Percentiles rank a stretch among this genome's conserved stretches.
Evolutionary conservation across 1,284 basidiomycete species (phyloP).

Genomic region (Xerocomus minutiporus): DNA sequence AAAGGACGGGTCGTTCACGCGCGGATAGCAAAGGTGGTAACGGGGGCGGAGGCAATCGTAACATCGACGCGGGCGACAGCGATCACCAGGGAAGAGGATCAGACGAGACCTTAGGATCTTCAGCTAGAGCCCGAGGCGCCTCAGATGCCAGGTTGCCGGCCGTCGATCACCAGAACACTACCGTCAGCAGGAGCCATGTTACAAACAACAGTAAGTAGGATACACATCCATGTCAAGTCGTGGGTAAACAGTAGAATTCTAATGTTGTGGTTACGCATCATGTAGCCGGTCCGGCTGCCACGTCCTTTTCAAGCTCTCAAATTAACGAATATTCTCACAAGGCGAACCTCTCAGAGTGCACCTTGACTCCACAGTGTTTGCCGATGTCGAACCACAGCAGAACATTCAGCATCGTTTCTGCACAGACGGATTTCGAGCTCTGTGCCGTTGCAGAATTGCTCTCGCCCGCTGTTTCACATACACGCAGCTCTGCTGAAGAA

Average conservation of each 20-base stretch:
- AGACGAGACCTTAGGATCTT: constrained; percentile 32
- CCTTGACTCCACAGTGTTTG: constrained; percentile 17
- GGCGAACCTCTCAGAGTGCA: constrained; percentile 24
- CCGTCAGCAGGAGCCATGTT: constrained; percentile 18
- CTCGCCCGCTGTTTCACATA: constrained; percentile 28
- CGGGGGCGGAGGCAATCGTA: constrained; percentile 40
- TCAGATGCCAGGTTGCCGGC: constrained; percentile 36
- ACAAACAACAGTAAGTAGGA: constrained; percentile 29
- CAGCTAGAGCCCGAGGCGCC: constrained; percentile 46
- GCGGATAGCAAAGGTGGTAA: constrained; percentile 47
- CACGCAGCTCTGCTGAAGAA: constrained; percentile 25
- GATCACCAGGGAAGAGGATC: constrained; percentile 37
- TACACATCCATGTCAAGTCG: constrained; percentile 9
- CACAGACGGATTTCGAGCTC: constrained; percentile 36
- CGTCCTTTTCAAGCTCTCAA: constrained; percentile 13
- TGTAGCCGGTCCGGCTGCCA: constrained; percentile 17
- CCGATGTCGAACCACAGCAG: constrained; percentile 22
- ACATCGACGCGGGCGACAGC: constrained; percentile 39
- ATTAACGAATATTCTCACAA: constrained; percentile 21
- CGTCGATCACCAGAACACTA: constrained; percentile 25
- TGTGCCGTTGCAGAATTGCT: constrained; percentile 38
- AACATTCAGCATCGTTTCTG: constrained; percentile 33
- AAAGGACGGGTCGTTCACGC: constrained; percentile 53
- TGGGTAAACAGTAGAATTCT: constrained; percentile 27
- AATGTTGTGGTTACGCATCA: constrained; percentile 16